phyloP scores from a whole-genome alignment of 345 rosid genomes.

The Eutrema yunnanense region DNA sequence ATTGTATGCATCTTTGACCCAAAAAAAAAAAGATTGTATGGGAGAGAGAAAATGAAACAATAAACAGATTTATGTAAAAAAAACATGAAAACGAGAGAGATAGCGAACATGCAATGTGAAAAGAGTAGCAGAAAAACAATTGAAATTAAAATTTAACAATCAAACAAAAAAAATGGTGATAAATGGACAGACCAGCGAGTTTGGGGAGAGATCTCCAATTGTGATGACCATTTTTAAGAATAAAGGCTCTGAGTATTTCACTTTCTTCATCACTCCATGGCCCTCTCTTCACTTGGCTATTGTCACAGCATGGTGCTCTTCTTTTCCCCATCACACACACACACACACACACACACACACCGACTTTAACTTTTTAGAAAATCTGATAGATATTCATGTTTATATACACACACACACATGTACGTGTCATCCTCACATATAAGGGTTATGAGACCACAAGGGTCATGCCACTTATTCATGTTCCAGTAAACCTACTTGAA shows the following conservation, averaged over 20 bases:
- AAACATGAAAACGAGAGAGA: neutral
- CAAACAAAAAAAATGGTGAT: neutral
- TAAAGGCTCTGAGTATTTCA: constrained; percentile 19
- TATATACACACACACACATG: neutral
- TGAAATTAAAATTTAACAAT: no score
- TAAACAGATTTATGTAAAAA: neutral
- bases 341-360: neutral
- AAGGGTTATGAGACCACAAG: constrained; percentile 17
- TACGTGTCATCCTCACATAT: constrained; percentile 4
- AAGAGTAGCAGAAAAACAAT: neutral
- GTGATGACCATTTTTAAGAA: constrained; percentile 11
- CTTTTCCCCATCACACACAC: neutral
- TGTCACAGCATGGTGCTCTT: constrained; percentile 28
- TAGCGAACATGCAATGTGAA: neutral
- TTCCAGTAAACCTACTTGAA: neutral
- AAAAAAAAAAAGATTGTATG: neutral
- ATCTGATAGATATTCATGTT: neutral
- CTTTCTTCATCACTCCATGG: constrained; percentile 27
- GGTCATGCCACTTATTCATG: constrained; percentile 21
- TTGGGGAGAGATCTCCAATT: constrained; percentile 29
- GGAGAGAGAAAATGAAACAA: neutral
- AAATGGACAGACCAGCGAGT: constrained; percentile 22
- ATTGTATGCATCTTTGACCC: neutral
- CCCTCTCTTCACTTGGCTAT: constrained; percentile 25
- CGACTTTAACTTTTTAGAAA: neutral